Evolutionary conservation across 148 eudicot species (phyloP).

Genomic region (Fallopia convolvulus): DNA sequence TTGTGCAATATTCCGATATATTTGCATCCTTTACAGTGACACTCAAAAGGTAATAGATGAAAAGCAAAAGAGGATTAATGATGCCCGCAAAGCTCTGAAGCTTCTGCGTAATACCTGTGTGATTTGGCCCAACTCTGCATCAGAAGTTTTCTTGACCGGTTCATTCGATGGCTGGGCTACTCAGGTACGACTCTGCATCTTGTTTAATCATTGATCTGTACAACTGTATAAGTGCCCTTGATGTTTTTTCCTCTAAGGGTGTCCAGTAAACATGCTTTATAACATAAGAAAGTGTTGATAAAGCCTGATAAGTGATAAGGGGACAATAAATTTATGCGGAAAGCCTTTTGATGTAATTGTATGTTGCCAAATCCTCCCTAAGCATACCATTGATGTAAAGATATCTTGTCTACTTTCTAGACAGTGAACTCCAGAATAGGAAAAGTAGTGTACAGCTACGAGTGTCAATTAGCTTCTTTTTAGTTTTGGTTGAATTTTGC

Average conservation of each 20-base stretch:
- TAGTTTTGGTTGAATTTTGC: background rate
- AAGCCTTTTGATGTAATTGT: background rate
- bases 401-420: too few species aligned
- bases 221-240: background rate
- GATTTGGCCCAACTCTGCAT: slow-evolving; percentile 78
- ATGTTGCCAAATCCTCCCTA: too few species aligned
- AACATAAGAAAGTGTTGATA: background rate
- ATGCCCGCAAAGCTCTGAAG: slow-evolving; percentile 49
- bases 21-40: slow-evolving; percentile 34
- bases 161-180: slow-evolving; percentile 94
- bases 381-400: too few species aligned
- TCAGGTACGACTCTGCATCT: slow-evolving; percentile 39
- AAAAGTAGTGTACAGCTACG: background rate
- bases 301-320: background rate
- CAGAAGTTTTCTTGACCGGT: slow-evolving; percentile 79
- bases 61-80: slow-evolving; percentile 59
- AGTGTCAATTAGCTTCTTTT: background rate
- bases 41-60: slow-evolving; percentile 49
- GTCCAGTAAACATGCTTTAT: background rate
- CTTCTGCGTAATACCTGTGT: slow-evolving; percentile 51
- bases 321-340: too few species aligned
- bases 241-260: background rate
- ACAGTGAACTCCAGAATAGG: too few species aligned
- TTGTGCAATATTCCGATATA: background rate
- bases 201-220: background rate